These are phyloP conservation scores for Schizophyllum commune DNA, from an alignment of 1,284 basidiomycete species.

Conservation along the genomic window DNA sequence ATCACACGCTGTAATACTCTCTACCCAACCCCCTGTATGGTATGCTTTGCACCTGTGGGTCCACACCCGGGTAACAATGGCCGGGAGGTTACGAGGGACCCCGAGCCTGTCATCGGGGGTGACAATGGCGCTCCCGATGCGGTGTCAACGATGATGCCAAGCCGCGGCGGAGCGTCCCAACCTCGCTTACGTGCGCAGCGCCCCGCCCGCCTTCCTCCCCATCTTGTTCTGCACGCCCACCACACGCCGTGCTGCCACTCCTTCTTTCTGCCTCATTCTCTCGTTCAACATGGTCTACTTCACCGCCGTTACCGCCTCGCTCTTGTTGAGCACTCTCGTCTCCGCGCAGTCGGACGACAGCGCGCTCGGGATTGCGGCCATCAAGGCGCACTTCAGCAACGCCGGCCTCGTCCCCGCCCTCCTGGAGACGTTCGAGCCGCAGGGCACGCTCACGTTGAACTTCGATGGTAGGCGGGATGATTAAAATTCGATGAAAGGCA, in stretches of 20 bases:
- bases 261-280: not conserved
- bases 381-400: conserved; percentile 53
- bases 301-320: not conserved
- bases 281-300: not conserved
- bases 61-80: not conserved
- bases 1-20: not conserved
- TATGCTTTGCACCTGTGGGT: not conserved
- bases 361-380: conserved; percentile 37
- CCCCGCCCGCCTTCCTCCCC: not conserved
- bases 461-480: conserved; percentile 30
- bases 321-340: not conserved
- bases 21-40: not conserved
- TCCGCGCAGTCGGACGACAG: not conserved
- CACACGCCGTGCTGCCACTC: not conserved
- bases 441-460: conserved; percentile 42
- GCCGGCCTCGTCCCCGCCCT: conserved; percentile 53
- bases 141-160: not conserved
- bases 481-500: no score
- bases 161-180: not conserved
- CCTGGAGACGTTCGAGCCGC: conserved; percentile 48
- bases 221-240: not conserved
- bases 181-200: not conserved
- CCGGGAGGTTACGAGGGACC: not conserved
- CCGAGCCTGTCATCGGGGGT: no score
- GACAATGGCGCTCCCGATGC: no score